These are phyloP conservation scores for Exobasidium rhododendri DNA, from an alignment of 1,284 basidiomycete species.

Conservation along the genomic window DNA sequence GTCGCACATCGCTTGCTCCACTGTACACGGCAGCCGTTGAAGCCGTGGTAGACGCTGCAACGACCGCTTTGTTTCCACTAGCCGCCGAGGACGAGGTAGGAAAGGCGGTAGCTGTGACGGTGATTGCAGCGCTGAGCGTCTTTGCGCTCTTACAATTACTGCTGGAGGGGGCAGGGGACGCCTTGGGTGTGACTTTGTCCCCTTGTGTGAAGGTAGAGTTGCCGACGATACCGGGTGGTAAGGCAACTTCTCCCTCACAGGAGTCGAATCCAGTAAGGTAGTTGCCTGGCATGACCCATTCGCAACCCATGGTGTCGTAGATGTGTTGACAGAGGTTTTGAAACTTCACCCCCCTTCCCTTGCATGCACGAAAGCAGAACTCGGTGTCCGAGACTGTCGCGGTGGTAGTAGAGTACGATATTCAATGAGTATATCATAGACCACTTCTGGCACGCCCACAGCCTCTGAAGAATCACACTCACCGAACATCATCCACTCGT, in stretches of 20 bases:
- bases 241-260: constrained; percentile 32
- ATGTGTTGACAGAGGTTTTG: constrained; percentile 17
- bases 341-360: constrained; percentile 10
- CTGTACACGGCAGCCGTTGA: too few species aligned
- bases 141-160: constrained; percentile 23
- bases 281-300: constrained; percentile 38
- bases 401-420: background rate
- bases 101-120: background rate
- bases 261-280: constrained; percentile 17
- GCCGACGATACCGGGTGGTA: constrained; percentile 43
- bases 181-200: constrained; percentile 21
- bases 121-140: constrained; percentile 11
- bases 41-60: too few species aligned
- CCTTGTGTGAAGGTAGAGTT: constrained; percentile 30
- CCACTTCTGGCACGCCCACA: constrained; percentile 19
- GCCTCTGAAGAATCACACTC: background rate
- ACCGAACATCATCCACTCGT: constrained; percentile 34
- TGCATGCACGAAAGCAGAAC: constrained; percentile 23
- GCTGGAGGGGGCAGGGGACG: constrained; percentile 21
- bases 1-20: too few species aligned
- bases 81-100: background rate
- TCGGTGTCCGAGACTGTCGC: constrained; percentile 14
- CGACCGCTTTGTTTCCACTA: too few species aligned
- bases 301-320: constrained; percentile 26
- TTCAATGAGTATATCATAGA: background rate